These are phyloP conservation scores for Patellifolia procumbens DNA, from an alignment of 179 eudicot genomes.

Conservation along the genomic window DNA sequence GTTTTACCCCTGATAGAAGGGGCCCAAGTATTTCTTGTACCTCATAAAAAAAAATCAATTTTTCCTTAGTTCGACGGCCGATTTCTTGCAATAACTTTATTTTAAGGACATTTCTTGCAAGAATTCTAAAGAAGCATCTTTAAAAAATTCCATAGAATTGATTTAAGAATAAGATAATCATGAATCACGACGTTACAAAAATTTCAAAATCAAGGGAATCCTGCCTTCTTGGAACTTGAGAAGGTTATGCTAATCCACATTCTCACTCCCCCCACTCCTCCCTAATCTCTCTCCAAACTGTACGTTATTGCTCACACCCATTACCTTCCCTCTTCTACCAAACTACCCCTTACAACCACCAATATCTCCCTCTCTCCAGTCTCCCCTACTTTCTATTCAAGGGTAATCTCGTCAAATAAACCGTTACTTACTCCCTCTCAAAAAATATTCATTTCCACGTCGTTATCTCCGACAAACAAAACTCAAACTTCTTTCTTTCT, in stretches of 20 bases:
- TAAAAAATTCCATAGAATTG: too few relatives aligned
- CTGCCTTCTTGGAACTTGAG: conserved; percentile 14
- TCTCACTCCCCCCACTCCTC: conserved; percentile 5
- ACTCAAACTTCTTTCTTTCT: too few relatives aligned
- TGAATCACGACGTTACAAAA: not conserved
- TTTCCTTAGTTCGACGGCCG: too few relatives aligned
- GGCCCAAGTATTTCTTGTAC: too few relatives aligned
- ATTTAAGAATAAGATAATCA: too few relatives aligned
- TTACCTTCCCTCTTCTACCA: not conserved
- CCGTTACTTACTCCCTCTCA: not conserved
- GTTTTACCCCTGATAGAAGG: too few relatives aligned
- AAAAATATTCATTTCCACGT: conserved; percentile 14
- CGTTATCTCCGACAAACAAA: conserved; percentile 10
- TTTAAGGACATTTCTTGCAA: too few relatives aligned
- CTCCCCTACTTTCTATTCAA: not conserved
- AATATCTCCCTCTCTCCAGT: not conserved
- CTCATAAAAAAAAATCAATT: too few relatives aligned
- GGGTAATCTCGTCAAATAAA: conserved; percentile 6
- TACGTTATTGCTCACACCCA: not conserved
- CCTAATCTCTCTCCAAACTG: not conserved
- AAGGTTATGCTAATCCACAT: conserved; percentile 11
- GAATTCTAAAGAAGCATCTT: too few relatives aligned
- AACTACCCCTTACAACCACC: too few relatives aligned
- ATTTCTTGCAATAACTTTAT: too few relatives aligned
- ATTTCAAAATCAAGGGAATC: not conserved